A percentile compares a stretch with the other conserved stretches of the same genome.
Conservation (phyloP, 352 stramenopile genomes). For the Lagenidium sp. region DNA sequence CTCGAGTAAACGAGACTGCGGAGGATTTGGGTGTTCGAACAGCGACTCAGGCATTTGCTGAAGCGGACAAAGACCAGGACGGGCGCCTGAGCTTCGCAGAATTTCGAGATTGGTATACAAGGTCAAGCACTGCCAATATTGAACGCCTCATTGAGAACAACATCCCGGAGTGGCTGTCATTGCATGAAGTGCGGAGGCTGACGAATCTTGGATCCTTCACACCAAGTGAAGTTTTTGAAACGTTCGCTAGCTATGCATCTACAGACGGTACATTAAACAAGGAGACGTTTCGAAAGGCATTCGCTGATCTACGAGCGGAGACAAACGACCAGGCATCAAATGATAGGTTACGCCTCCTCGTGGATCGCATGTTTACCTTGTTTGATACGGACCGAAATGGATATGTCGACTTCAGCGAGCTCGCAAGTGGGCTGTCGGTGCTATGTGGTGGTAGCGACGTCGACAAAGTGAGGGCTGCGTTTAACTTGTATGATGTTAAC, state of each 20-base stretch:
- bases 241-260: slow-evolving; percentile 56
- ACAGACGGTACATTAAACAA: slow-evolving; percentile 62
- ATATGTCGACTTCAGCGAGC: slow-evolving; percentile 71
- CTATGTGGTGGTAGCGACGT: slow-evolving; percentile 56
- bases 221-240: slow-evolving; percentile 67
- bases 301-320: slow-evolving; percentile 39
- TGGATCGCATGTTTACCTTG: slow-evolving; percentile 71
- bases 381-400: slow-evolving; percentile 81
- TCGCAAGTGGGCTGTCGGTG: slow-evolving; percentile 70
- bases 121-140: slow-evolving; percentile 63
- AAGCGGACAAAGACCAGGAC: slow-evolving; percentile 64
- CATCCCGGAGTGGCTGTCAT: slow-evolving; percentile 62
- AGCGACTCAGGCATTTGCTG: slow-evolving; percentile 61
- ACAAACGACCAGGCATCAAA: slow-evolving; percentile 14
- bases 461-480: slow-evolving; percentile 76
- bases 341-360: slow-evolving; percentile 43
- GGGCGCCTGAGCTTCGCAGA: slow-evolving; percentile 61
- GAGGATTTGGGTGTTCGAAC: slow-evolving; percentile 55
- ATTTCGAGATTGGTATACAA: slow-evolving; percentile 79
- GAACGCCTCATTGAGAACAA: slow-evolving; percentile 75
- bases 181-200: slow-evolving; percentile 67
- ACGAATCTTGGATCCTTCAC: slow-evolving; percentile 69
- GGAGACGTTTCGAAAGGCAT: slow-evolving; percentile 47
- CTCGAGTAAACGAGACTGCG: slow-evolving; percentile 44
- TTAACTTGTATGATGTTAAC: slow-evolving; percentile 85